Evolutionary conservation across 179 eudicot species (phyloP).

Genomic region (Silene coronaria): DNA sequence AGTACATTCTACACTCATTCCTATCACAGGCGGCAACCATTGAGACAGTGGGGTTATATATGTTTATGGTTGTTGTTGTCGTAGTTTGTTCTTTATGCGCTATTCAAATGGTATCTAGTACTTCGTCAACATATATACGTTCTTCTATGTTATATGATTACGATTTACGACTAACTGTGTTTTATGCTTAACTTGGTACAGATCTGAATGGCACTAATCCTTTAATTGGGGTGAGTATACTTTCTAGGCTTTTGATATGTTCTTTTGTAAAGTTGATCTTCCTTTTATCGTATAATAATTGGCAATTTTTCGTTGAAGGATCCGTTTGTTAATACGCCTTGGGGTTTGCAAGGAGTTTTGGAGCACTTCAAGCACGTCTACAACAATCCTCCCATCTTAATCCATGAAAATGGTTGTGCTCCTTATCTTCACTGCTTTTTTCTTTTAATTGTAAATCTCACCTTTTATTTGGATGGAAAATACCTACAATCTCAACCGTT

Average conservation of each 20-base stretch:
- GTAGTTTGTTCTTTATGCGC: too few relatives aligned
- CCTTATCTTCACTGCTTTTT: conserved; percentile 3
- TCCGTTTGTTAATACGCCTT: conserved; percentile 24
- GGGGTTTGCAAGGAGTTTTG: conserved; percentile 38
- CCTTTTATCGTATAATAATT: neutral
- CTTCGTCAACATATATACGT: too few relatives aligned
- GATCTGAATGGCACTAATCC: neutral
- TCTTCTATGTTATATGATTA: too few relatives aligned
- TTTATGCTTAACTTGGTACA: neutral
- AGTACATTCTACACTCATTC: too few relatives aligned
- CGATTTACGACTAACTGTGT: neutral
- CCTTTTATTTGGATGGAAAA: too few relatives aligned
- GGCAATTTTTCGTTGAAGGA: neutral
- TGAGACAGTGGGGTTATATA: too few relatives aligned
- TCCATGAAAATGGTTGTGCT: conserved; percentile 50
- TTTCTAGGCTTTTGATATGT: neutral
- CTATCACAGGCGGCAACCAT: too few relatives aligned
- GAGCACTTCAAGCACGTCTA: conserved; percentile 47
- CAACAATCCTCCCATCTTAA: conserved; percentile 51
- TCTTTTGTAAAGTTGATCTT: neutral
- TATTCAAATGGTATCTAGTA: too few relatives aligned
- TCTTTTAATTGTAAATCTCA: too few relatives aligned
- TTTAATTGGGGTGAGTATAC: conserved; percentile 10
- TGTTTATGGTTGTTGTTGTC: neutral
- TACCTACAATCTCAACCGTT: too few relatives aligned